Conservation (phyloP, 257 asterid species). For the Nicotiana knightiana region DNA sequence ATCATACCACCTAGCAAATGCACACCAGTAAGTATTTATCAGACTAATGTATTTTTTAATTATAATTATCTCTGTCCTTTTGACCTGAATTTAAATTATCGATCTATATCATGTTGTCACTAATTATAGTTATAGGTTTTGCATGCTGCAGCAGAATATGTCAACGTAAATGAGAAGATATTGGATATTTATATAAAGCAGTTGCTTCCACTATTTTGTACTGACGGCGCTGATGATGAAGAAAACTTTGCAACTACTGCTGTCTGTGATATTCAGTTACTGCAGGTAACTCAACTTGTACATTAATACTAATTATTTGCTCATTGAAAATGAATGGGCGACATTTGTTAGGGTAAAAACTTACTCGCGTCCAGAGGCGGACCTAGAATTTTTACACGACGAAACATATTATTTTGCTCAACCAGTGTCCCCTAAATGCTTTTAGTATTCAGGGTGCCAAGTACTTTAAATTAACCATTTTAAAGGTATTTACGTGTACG, state of each 20-base stretch:
- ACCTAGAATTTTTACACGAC: too few species aligned
- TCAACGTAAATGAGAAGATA: constrained; percentile 60
- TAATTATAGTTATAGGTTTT: constrained; percentile 33
- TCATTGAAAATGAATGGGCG: not conserved
- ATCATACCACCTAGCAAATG: constrained; percentile 28
- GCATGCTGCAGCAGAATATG: constrained; percentile 57
- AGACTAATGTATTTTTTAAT: not conserved
- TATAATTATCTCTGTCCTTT: not conserved
- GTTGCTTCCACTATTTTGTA: constrained; percentile 53
- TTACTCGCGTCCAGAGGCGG: too few species aligned
- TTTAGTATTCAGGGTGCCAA: too few species aligned
- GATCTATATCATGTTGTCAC: not conserved
- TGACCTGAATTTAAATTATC: not conserved
- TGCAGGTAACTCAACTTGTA: constrained; percentile 51
- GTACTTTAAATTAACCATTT: too few species aligned
- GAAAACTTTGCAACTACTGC: constrained; percentile 51
- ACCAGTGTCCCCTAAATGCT: too few species aligned
- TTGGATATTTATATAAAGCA: constrained; percentile 44
- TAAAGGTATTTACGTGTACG: too few species aligned
- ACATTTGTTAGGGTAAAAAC: too few species aligned
- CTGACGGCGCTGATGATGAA: constrained; percentile 30
- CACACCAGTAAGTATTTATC: constrained; percentile 27
- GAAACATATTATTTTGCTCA: too few species aligned
- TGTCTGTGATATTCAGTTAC: constrained; percentile 50
- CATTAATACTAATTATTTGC: not conserved